These are phyloP conservation scores for Eutrema heterophyllum DNA, from an alignment of 345 rosid species.

Conservation along the genomic window DNA sequence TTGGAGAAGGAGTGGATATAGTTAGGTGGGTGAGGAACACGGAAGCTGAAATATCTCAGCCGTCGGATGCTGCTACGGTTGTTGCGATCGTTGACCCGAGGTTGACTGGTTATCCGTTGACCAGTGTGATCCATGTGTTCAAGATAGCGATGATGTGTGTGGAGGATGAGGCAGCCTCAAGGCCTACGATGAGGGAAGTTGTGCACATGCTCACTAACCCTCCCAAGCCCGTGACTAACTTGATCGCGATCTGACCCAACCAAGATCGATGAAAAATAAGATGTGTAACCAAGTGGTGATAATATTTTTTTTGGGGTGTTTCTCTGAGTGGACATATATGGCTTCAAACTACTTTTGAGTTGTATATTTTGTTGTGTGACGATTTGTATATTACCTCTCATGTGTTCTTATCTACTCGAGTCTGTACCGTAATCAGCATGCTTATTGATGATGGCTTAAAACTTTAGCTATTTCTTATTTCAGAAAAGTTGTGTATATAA, in stretches of 20 bases:
- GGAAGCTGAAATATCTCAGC: slow-evolving; percentile 57
- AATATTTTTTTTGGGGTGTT: slow-evolving; percentile 9
- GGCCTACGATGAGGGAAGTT: slow-evolving; percentile 95
- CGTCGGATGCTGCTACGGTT: slow-evolving; percentile 57
- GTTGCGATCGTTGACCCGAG: slow-evolving; percentile 62
- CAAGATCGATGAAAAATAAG: slow-evolving; percentile 3
- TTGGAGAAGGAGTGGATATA: slow-evolving; percentile 95
- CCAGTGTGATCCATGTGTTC: slow-evolving; percentile 60
- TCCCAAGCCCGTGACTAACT: slow-evolving; percentile 45
- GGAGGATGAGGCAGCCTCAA: slow-evolving; percentile 51
- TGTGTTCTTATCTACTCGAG: not conserved
- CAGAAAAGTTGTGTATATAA: not conserved
- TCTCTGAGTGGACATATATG: not conserved
- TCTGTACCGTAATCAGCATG: slow-evolving; percentile 6
- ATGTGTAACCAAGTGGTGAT: not conserved
- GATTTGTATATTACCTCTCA: slow-evolving; percentile 21
- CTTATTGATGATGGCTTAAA: not conserved
- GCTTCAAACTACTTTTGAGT: not conserved
- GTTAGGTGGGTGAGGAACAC: slow-evolving; percentile 88
- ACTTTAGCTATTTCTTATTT: not conserved
- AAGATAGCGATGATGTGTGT: slow-evolving; percentile 81
- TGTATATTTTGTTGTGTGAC: slow-evolving; percentile 21
- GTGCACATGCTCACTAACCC: slow-evolving; percentile 71
- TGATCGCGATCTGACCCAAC: slow-evolving; percentile 24
- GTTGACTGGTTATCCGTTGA: slow-evolving; percentile 54